phyloP scores from a whole-genome alignment of 257 asterid species.

The Capsicum rhomboideum region DNA sequence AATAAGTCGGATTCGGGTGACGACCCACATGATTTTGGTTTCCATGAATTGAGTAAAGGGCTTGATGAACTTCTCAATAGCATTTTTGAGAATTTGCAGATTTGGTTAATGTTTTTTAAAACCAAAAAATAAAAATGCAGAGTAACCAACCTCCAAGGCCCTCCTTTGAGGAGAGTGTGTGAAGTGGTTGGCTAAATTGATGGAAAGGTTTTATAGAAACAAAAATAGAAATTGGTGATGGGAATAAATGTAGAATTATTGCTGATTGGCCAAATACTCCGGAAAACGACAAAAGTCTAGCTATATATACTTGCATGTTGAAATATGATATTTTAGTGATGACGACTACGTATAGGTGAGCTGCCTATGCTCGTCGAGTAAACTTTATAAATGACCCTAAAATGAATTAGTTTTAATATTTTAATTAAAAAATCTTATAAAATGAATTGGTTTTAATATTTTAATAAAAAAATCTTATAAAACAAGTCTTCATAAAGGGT shows the following conservation, averaged over 20 bases:
- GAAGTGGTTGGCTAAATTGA: neutral
- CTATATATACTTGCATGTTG: neutral
- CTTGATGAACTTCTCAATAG: slow-evolving; percentile 11
- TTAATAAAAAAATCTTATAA: too few species aligned
- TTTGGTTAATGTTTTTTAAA: too few species aligned
- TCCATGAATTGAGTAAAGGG: slow-evolving; percentile 5
- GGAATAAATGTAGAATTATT: neutral
- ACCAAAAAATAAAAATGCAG: too few species aligned
- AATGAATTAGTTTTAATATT: too few species aligned
- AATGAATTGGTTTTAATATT: too few species aligned
- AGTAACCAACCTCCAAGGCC: neutral
- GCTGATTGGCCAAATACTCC: neutral
- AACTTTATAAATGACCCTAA: too few species aligned
- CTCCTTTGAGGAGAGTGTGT: neutral
- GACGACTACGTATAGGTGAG: too few species aligned
- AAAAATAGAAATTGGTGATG: neutral
- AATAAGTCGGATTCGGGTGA: slow-evolving; percentile 6
- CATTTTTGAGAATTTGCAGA: neutral
- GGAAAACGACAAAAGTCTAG: neutral
- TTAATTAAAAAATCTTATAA: too few species aligned
- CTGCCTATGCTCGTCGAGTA: too few species aligned
- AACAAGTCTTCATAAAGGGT: too few species aligned
- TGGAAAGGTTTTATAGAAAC: neutral
- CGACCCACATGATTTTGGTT: neutral
- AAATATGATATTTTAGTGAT: neutral